Evolutionary conservation across 1,139 yeast genomes (phyloP).

Genomic region (Suhomyces wounanorum): DNA sequence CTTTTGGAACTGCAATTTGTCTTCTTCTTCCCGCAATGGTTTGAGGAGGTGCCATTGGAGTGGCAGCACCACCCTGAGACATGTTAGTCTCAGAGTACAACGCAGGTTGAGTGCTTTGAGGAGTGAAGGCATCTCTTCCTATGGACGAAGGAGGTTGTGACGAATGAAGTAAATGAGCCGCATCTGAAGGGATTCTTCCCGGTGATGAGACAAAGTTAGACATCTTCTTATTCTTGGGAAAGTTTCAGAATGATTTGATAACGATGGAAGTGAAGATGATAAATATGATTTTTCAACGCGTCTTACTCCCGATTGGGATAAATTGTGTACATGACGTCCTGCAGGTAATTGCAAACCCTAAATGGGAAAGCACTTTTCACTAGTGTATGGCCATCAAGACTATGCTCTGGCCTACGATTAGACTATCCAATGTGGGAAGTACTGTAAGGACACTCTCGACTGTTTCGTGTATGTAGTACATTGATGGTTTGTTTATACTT

Average conservation of each 20-base stretch:
- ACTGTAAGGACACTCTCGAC: neutral
- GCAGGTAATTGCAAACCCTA: neutral
- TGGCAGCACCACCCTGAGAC: slow-evolving; percentile 22
- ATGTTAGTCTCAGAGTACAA: slow-evolving; percentile 21
- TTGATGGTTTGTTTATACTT: neutral
- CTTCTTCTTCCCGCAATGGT: slow-evolving; percentile 46
- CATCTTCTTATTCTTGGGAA: slow-evolving; percentile 23
- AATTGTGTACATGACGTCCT: slow-evolving; percentile 16
- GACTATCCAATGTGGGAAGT: neutral
- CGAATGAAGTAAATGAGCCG: slow-evolving; percentile 45
- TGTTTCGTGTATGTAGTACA: neutral
- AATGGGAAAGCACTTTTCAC: neutral
- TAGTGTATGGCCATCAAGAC: neutral
- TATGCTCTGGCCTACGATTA: neutral
- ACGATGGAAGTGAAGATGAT: slow-evolving; percentile 4
- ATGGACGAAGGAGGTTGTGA: slow-evolving; percentile 49
- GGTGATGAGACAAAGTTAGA: slow-evolving; percentile 52
- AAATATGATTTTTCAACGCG: slow-evolving; percentile 13
- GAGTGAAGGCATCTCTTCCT: slow-evolving; percentile 36
- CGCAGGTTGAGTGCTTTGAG: slow-evolving; percentile 19
- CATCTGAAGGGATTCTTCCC: slow-evolving; percentile 47
- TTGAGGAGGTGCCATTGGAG: slow-evolving; percentile 21
- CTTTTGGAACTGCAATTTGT: slow-evolving; percentile 75
- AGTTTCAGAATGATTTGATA: neutral
- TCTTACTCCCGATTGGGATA: slow-evolving; percentile 24